phyloP scores from a whole-genome alignment of 1,284 basidiomycete species.

The Coriolopsis trogii region DNA sequence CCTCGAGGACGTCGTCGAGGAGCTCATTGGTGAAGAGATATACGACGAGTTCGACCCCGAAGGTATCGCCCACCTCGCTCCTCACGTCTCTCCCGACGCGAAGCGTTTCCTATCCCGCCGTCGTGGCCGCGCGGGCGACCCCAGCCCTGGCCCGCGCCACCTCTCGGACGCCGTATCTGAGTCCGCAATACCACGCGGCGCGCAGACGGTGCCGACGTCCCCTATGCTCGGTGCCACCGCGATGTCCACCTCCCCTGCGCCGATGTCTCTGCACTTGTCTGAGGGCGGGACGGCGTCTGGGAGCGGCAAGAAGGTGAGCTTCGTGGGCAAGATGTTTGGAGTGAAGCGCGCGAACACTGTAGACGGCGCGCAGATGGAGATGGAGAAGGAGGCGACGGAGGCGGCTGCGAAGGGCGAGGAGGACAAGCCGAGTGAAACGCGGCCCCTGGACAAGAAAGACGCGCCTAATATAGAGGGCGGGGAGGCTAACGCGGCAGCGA shows the following conservation, averaged over 20 bases:
- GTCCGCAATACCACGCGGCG: conserved; percentile 5
- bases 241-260: conserved; percentile 2
- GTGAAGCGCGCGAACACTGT: conserved; percentile 16
- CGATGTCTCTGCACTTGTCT: conserved; percentile 1
- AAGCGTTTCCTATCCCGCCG: conserved; percentile 18
- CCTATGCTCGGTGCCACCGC: conserved; percentile 6
- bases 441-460: conserved; percentile 20
- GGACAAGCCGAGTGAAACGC: conserved; percentile 11
- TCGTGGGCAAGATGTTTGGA: conserved; percentile 21
- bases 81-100: conserved; percentile 25
- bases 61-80: conserved; percentile 24
- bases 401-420: not conserved
- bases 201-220: conserved; percentile 15
- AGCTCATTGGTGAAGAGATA: conserved; percentile 88
- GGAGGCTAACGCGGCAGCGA: no score
- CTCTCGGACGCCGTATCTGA: not conserved
- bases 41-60: conserved; percentile 81
- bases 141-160: conserved; percentile 2
- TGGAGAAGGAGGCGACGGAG: not conserved
- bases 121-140: conserved; percentile 7
- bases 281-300: not conserved
- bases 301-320: conserved; percentile 9
- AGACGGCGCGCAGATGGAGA: conserved; percentile 4
- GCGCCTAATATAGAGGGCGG: conserved; percentile 21
- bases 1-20: conserved; percentile 90